A percentile compares a stretch with the other conserved stretches of the same genome.
Evolutionary conservation across 495 filamentous ascomycete species (phyloP).

Genomic region (Penicillium taxi): DNA sequence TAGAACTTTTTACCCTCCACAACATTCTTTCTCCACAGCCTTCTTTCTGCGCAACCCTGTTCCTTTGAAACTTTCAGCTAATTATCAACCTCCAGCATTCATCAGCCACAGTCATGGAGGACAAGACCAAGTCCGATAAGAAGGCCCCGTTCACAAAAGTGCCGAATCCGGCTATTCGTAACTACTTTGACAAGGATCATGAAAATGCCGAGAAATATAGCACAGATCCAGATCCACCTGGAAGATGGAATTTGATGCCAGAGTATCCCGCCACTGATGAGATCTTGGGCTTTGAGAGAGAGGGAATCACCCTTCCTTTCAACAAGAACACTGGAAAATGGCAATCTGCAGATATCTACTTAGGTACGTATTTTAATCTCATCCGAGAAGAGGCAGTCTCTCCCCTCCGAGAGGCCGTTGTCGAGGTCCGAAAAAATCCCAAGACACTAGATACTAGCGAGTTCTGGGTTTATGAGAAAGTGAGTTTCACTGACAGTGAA

Average conservation of each 20-base stretch:
- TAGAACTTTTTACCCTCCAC: too few species aligned
- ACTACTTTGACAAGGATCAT: constrained; percentile 27
- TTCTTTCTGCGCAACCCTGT: too few species aligned
- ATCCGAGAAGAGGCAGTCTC: constrained; percentile 57
- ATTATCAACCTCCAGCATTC: too few species aligned
- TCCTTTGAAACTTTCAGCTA: too few species aligned
- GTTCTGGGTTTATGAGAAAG: constrained; percentile 68
- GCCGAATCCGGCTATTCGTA: constrained; percentile 24
- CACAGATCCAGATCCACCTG: background rate
- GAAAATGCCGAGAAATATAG: too few species aligned
- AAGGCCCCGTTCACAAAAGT: too few species aligned
- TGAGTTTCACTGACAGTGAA: too few species aligned
- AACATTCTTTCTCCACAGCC: too few species aligned
- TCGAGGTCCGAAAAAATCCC: constrained; percentile 35
- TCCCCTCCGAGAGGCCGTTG: constrained; percentile 52
- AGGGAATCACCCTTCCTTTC: constrained; percentile 19
- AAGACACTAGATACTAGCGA: constrained; percentile 44
- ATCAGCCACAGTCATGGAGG: too few species aligned
- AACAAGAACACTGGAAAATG: constrained; percentile 37
- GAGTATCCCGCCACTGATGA: constrained; percentile 41
- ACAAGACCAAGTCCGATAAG: too few species aligned
- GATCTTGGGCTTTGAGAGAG: constrained; percentile 26
- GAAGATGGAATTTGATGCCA: constrained; percentile 11
- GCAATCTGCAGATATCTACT: constrained; percentile 45
- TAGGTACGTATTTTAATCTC: constrained; percentile 57